Evolutionary conservation across 2,329 filamentous ascomycete species (phyloP), one percentile per base, ranked within the genome.

Genomic region (Peltaster fructicola): DNA sequence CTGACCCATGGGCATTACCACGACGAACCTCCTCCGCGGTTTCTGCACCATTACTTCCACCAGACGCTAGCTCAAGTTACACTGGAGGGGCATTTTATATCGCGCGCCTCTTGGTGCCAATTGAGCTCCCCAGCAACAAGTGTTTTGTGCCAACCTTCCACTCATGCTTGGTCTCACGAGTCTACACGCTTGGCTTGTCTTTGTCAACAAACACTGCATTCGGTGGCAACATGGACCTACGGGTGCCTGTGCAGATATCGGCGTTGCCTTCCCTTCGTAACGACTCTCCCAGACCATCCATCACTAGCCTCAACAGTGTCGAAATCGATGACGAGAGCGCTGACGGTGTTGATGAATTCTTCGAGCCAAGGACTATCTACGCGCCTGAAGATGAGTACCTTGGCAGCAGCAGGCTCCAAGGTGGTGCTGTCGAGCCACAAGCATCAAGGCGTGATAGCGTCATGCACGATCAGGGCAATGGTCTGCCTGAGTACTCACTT

Each of bases 131-230:
- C 1, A 31, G 23, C 6, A 54, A 53, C 33, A 74, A 72, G 37
- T 21, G 23, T 22, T 74, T 74, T 43, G 51, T 74, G 11, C 74
- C 73, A 2, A 73, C 71, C 3, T 80, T 79, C 51, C 68, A 77
- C 52, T 61, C 64, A 18, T 80, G 73, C 44, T 59, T 78, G 26
- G 52, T 69, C 21, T 68, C 66, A n/a, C 60, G 74, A 25, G 51
- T 59, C 10, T 79, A 80, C 44, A 47, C 54, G 4, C 57, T 80
- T 8, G 63, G 68, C 26, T 48, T 79, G 29, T 53, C 56, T 8
- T 47, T 79, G 12, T 57, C 61, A 3, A 57, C 66, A 24, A 59
- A 64, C 36, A 58, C 60, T 0, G 56, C 61, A 0, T 47, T 56
- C 22, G 46, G 53, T 25, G 48, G 46, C 27, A 37, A 44, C 24